Evolutionary conservation across 2,329 filamentous ascomycete species (phyloP).

Genomic region (Arachnopeziza araneosa): DNA sequence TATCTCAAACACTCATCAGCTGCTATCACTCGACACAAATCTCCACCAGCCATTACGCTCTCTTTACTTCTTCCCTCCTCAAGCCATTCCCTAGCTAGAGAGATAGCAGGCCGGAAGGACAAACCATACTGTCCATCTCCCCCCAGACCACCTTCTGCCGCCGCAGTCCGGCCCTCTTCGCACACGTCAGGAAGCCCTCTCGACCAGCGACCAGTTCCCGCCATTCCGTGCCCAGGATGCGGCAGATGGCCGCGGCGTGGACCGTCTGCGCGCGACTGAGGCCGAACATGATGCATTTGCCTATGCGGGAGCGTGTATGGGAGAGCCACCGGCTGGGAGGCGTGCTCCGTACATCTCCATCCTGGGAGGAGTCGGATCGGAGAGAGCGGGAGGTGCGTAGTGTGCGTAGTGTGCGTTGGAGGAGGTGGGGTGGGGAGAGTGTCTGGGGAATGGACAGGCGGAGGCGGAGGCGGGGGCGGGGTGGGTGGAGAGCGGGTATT

Average conservation of each 20-base stretch:
- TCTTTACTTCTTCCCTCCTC: neutral
- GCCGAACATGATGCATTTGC: constrained; percentile 72
- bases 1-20: constrained; percentile 9
- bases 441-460: no score
- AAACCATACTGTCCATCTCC: constrained; percentile 67
- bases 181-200: constrained; percentile 67
- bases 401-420: no score
- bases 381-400: no score
- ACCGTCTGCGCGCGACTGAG: constrained; percentile 51
- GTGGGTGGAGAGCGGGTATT: no score
- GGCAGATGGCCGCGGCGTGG: constrained; percentile 54
- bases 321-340: constrained; percentile 53
- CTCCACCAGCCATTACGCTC: neutral
- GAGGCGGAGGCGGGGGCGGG: neutral
- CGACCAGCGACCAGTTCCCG: constrained; percentile 64
- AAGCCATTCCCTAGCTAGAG: neutral
- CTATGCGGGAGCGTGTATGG: constrained; percentile 60
- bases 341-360: no score
- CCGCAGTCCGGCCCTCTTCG: constrained; percentile 56
- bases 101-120: constrained; percentile 19
- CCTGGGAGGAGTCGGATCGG: no score
- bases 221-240: constrained; percentile 61
- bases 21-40: neutral
- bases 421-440: no score
- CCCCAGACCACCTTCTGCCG: constrained; percentile 70